Evolutionary conservation across 345 rosid species (phyloP).

Genomic region (Aquilaria yunnanensis): DNA sequence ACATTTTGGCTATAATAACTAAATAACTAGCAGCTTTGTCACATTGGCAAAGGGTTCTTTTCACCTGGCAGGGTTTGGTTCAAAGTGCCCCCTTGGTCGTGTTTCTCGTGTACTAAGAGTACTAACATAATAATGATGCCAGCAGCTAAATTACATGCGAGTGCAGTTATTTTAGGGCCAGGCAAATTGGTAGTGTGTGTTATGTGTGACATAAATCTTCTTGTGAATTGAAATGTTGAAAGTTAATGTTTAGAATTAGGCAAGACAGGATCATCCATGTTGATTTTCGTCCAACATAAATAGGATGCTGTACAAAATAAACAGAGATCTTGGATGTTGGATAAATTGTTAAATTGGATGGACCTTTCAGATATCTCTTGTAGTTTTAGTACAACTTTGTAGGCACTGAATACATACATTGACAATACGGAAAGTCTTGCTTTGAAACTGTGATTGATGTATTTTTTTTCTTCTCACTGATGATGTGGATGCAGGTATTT

Average conservation of each 20-base stretch:
- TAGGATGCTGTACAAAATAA: background rate
- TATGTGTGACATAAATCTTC: too few relatives aligned
- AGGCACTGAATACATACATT: too few relatives aligned
- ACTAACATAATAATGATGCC: background rate
- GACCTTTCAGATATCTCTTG: background rate
- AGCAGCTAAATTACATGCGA: too few relatives aligned
- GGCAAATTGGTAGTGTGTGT: too few relatives aligned
- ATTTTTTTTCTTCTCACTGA: background rate
- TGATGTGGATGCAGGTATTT: conserved; percentile 38
- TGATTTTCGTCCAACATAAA: too few relatives aligned
- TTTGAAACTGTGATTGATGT: conserved; percentile 5
- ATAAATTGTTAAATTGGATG: background rate
- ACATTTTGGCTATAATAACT: background rate
- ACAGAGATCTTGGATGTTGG: background rate
- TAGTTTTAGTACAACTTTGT: background rate
- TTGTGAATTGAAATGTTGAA: too few relatives aligned
- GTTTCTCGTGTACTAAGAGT: too few relatives aligned
- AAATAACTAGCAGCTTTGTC: too few relatives aligned
- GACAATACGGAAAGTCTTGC: background rate
- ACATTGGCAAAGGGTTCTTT: background rate
- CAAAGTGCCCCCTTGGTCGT: background rate
- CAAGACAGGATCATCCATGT: too few relatives aligned
- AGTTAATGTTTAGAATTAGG: too few relatives aligned
- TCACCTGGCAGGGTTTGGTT: background rate
- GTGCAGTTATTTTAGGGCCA: too few relatives aligned